Base-by-base conservation (phyloP, 2,329 filamentous ascomycete genomes). In the Colletotrichum caudatum region DNA sequence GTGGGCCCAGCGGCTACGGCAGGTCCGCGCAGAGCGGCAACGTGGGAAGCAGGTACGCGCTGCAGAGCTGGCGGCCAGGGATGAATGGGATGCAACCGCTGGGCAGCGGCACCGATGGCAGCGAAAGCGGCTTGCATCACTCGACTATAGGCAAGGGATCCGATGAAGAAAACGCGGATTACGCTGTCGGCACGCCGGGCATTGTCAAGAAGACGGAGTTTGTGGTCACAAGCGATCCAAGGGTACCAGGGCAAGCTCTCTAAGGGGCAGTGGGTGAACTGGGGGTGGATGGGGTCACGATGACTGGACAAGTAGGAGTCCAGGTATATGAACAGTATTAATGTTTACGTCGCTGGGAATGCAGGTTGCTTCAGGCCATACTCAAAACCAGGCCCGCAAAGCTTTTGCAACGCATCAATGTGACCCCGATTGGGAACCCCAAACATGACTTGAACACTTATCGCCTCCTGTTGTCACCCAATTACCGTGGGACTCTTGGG, bases 31-130 rank as follows among this genome's bases (percentile, higher is more conserved):
- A 60, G 16, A 59, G 59, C 46, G 53, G 60, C 2, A 58, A 56
- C 2, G 61, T 58, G 0, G 72, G 72, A 18, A 72, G 72, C 50
- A 71, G 64, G 5, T 80, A 80, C 60, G 77, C 76, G n/a, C 69
- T 80, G 29, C 76, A 78, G 51, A 74, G 76, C 41, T 79, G 78
- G 74, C 66, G 72, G 6, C 74, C 73, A 2, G 73, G 76, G 0
- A 76, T 74, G 62, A 74, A 60, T 51, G 77, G 76, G 9, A 73
- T 77, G 46, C 65, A 75, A 14, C 73, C 75, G 0, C 54, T 78
- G 18, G 73, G 75, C 44, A 73, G 72, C 62, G 72, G 64, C 1
- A 54, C 59, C 9, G 72, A 73, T 12, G 64, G 44, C 54, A 71
- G 26, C 54, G 69, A 71, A 11, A 14, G 7, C 8, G 59, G 59